Conservation (phyloP, 1,139 yeast genomes). For the Pichia norvegensis region DNA sequence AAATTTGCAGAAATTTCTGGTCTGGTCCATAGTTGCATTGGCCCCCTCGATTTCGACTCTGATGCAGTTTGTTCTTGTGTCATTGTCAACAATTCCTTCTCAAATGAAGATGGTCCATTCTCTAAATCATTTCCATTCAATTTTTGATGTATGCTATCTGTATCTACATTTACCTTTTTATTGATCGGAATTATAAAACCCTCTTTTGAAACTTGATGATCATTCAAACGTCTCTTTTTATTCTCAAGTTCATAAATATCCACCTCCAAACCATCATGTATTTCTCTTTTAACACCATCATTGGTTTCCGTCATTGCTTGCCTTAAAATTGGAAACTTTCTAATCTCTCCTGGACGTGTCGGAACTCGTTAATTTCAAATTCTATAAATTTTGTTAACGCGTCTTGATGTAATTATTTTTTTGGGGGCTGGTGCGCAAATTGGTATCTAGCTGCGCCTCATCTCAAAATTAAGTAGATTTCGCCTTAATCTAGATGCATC, state of each 20-base stretch:
- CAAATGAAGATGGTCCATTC: slow-evolving; percentile 53
- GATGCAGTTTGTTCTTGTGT: slow-evolving; percentile 29
- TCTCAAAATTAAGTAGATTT: background rate
- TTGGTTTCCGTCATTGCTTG: background rate
- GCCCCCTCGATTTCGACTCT: slow-evolving; percentile 19
- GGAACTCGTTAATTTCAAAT: background rate
- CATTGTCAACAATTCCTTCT: slow-evolving; percentile 56
- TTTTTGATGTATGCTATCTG: slow-evolving; percentile 23
- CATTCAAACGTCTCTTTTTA: slow-evolving; percentile 11
- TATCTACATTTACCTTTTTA: slow-evolving; percentile 8
- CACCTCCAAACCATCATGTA: background rate
- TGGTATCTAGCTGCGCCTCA: background rate
- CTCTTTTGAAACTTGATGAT: slow-evolving; percentile 14
- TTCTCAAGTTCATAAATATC: slow-evolving; percentile 12
- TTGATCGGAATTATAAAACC: slow-evolving; percentile 27
- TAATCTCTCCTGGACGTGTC: background rate
- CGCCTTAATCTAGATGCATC: no score
- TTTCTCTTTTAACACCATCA: slow-evolving; percentile 1
- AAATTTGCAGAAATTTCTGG: slow-evolving; percentile 43
- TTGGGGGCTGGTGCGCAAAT: background rate
- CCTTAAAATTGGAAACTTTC: no score
- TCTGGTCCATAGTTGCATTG: slow-evolving; percentile 51
- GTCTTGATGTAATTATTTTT: no score
- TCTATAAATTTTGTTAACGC: background rate
- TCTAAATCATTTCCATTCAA: slow-evolving; percentile 26